Evolutionary conservation across 208 protist genomes (phyloP).

Genomic region (Kentomonas sorsogonicus): DNA sequence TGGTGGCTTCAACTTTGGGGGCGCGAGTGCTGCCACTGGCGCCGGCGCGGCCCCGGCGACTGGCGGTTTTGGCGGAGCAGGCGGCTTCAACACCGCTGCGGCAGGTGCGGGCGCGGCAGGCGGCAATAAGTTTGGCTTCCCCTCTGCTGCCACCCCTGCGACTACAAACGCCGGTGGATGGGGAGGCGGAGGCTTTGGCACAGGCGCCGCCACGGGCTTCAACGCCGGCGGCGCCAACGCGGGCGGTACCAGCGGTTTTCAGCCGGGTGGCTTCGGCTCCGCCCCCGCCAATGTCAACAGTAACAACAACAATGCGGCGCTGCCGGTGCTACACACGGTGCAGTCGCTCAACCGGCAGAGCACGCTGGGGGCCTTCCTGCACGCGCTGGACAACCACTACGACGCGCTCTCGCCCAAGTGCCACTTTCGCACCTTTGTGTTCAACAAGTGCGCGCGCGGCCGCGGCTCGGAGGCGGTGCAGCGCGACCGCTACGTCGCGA

Average conservation of each 20-base stretch:
- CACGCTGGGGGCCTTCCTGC: conserved; percentile 51
- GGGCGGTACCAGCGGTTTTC: neutral
- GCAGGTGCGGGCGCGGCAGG: too few relatives aligned
- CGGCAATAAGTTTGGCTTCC: too few relatives aligned
- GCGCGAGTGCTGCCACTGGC: too few relatives aligned
- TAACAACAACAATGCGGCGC: conserved; percentile 5
- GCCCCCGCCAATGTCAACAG: neutral
- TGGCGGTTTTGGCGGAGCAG: too few relatives aligned
- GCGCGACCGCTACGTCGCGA: conserved; percentile 55
- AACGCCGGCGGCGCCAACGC: neutral
- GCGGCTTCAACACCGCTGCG: too few relatives aligned
- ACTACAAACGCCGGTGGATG: too few relatives aligned
- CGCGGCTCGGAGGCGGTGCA: conserved; percentile 46
- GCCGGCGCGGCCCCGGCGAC: too few relatives aligned
- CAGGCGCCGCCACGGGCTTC: too few relatives aligned
- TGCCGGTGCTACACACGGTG: neutral
- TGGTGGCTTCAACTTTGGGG: too few relatives aligned
- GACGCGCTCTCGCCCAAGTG: conserved; percentile 59
- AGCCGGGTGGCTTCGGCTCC: neutral
- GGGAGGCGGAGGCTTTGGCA: too few relatives aligned
- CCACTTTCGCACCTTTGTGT: conserved; percentile 70
- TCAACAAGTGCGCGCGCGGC: conserved; percentile 58
- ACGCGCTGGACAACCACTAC: conserved; percentile 61
- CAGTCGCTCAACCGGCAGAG: conserved; percentile 26
- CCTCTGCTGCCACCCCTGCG: too few relatives aligned